Evolutionary conservation across 495 filamentous ascomycete species (phyloP).

Genomic region (Hypoxylon fuscum): DNA sequence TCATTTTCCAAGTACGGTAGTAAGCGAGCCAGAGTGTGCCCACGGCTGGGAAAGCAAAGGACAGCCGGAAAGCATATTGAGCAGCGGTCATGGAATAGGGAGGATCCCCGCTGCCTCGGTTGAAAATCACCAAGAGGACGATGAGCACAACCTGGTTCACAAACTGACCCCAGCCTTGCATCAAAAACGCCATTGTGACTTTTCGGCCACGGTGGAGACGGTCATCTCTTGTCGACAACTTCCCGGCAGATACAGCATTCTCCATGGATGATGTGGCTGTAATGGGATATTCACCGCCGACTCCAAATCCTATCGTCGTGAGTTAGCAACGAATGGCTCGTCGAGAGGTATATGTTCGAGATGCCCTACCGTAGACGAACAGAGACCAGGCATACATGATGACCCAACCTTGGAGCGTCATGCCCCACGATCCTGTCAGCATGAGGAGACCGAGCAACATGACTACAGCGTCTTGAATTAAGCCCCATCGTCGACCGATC

Average conservation of each 20-base stretch:
- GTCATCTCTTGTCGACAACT: slow-evolving; percentile 86
- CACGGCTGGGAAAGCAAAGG: slow-evolving; percentile 83
- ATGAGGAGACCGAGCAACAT: slow-evolving; percentile 90
- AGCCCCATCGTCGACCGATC: slow-evolving; percentile 87
- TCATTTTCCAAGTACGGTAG: slow-evolving; percentile 92
- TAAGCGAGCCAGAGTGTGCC: slow-evolving; percentile 93
- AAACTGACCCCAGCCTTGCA: slow-evolving; percentile 97
- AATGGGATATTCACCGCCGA: slow-evolving; percentile 95
- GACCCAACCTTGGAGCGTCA: slow-evolving; percentile 85
- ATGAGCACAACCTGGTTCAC: slow-evolving; percentile 89
- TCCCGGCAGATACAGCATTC: slow-evolving; percentile 83
- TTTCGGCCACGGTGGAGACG: slow-evolving; percentile 92
- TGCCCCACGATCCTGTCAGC: slow-evolving; percentile 86
- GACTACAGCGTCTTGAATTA: slow-evolving; percentile 91
- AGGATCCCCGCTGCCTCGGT: slow-evolving; percentile 73
- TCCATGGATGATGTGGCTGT: slow-evolving; percentile 96
- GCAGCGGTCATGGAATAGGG: slow-evolving; percentile 75
- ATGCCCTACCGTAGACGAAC: slow-evolving; percentile 77
- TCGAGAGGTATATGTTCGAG: background rate
- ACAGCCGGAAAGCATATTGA: slow-evolving; percentile 87
- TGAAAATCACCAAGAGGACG: slow-evolving; percentile 80
- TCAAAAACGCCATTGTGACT: slow-evolving; percentile 91
- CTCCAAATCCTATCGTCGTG: slow-evolving; percentile 67
- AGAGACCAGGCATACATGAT: slow-evolving; percentile 92
- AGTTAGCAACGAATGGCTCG: slow-evolving; percentile 5